Percentiles rank a stretch among this genome's conserved stretches.
phyloP scores from a whole-genome alignment of 2,329 filamentous ascomycete genomes.

The Pseudofabraea citricarpa region DNA sequence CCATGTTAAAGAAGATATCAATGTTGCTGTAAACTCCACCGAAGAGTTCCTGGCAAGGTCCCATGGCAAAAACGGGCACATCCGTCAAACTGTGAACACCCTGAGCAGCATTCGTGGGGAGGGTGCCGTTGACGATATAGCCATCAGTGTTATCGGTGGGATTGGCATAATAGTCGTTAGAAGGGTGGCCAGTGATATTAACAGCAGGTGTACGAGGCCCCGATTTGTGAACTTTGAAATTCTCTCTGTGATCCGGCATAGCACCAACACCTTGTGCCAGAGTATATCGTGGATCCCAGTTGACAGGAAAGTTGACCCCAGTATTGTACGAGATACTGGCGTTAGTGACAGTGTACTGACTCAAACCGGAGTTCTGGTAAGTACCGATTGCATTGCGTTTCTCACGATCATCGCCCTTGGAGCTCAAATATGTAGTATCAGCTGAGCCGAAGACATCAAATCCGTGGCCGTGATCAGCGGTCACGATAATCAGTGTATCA shows the following conservation, averaged over 20 bases:
- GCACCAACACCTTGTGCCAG: constrained; percentile 69
- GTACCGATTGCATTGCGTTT: constrained; percentile 73
- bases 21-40: constrained; percentile 66
- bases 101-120: constrained; percentile 56
- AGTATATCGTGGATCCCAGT: constrained; percentile 82
- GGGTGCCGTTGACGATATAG: constrained; percentile 71
- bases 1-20: constrained; percentile 70
- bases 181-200: constrained; percentile 43
- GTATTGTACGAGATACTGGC: constrained; percentile 63
- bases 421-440: constrained; percentile 71
- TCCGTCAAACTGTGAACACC: constrained; percentile 76
- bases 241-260: constrained; percentile 70
- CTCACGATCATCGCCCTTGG: constrained; percentile 59
- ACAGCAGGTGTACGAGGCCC: constrained; percentile 59
- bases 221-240: constrained; percentile 65
- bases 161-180: constrained; percentile 61
- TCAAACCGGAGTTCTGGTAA: constrained; percentile 69
- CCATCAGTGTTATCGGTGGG: constrained; percentile 61
- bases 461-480: constrained; percentile 85
- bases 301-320: constrained; percentile 71
- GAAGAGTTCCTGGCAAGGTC: constrained; percentile 74
- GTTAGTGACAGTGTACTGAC: constrained; percentile 63
- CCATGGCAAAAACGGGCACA: constrained; percentile 72
- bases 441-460: constrained; percentile 83
- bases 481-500: constrained; percentile 74